Conservation (phyloP, 208 protist genomes). For the Polymyxa betae region DNA sequence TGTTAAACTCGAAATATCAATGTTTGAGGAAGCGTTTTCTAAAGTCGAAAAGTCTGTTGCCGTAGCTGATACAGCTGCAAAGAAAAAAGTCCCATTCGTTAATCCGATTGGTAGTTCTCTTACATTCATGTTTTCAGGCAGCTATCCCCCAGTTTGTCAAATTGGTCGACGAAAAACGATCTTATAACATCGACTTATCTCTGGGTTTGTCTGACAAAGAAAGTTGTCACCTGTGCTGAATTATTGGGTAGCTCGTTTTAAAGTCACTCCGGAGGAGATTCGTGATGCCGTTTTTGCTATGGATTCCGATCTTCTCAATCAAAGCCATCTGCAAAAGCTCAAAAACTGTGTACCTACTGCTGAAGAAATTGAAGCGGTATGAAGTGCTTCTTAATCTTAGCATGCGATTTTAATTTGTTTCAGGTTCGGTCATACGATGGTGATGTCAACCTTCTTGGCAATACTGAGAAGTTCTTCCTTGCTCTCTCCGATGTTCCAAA, state of each 20-base stretch:
- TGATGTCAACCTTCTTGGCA: neutral
- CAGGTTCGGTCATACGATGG: constrained; percentile 51
- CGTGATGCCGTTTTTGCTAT: constrained; percentile 32
- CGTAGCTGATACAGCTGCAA: neutral
- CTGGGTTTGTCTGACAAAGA: neutral
- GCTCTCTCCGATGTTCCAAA: constrained; percentile 35
- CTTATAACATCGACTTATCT: constrained; percentile 46
- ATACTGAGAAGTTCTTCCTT: constrained; percentile 43
- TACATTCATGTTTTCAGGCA: neutral
- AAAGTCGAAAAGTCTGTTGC: constrained; percentile 44
- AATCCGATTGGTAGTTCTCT: neutral
- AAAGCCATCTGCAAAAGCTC: constrained; percentile 48
- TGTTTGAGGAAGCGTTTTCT: constrained; percentile 35
- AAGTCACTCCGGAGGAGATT: constrained; percentile 15
- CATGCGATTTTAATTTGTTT: neutral
- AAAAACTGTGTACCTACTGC: constrained; percentile 34
- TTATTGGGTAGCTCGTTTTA: neutral
- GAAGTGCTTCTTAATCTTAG: neutral
- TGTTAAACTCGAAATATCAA: neutral
- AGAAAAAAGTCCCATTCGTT: neutral
- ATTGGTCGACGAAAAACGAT: constrained; percentile 39
- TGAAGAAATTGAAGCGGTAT: constrained; percentile 37
- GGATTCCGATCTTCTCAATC: constrained; percentile 36
- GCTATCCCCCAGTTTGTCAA: constrained; percentile 7
- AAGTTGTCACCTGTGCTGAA: neutral